These are phyloP conservation scores for Leccinum subatratum DNA, from an alignment of 1,284 basidiomycete genomes.

Conservation along the genomic window DNA sequence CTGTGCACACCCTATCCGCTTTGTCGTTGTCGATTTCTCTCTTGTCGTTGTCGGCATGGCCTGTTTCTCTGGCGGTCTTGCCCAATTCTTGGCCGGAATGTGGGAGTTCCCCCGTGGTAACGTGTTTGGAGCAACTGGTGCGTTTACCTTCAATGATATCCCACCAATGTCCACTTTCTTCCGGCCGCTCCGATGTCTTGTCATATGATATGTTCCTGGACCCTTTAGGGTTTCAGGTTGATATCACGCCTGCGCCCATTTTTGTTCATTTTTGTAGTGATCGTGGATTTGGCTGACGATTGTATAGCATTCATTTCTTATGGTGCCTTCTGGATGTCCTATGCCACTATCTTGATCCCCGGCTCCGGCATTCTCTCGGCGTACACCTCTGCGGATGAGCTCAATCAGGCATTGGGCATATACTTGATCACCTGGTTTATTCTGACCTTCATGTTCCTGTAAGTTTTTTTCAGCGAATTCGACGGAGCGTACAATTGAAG, in stretches of 20 bases:
- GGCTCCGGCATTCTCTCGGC: constrained; percentile 54
- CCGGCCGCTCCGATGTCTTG: not conserved
- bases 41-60: constrained; percentile 83
- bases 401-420: constrained; percentile 58
- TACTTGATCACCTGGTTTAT: constrained; percentile 70
- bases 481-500: not conserved
- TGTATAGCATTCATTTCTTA: constrained; percentile 70
- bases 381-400: constrained; percentile 42
- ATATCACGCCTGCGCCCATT: not conserved
- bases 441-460: constrained; percentile 54
- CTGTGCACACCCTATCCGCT: constrained; percentile 79
- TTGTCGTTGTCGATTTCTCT: constrained; percentile 82
- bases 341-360: constrained; percentile 63
- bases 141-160: constrained; percentile 25
- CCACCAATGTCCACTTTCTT: not conserved
- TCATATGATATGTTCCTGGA: not conserved
- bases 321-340: constrained; percentile 83
- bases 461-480: constrained; percentile 18
- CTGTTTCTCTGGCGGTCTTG: constrained; percentile 76
- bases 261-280: not conserved
- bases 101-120: constrained; percentile 80
- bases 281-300: constrained; percentile 3
- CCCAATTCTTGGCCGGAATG: constrained; percentile 72
- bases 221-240: no score
- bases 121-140: constrained; percentile 64